Evolutionary conservation across 768 basidiomycete genomes (phyloP), one percentile per base, ranked within the genome.

Genomic region (Lactarius sanguifluus): DNA sequence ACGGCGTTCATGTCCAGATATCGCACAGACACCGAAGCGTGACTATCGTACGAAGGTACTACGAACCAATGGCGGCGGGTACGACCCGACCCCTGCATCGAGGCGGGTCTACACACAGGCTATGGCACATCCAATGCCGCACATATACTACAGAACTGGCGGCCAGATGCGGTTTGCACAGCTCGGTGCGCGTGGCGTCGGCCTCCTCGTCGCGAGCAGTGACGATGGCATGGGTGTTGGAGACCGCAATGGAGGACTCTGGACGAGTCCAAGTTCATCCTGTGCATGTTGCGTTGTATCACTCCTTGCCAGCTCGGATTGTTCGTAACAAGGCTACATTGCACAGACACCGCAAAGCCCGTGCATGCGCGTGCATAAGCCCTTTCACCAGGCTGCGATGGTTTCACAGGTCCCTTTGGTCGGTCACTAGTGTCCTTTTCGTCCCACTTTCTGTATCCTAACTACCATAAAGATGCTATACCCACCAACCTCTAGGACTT

Each of bases 261-360:
- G 34, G 3, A 38, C 12, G 3, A 3, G 10, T 12, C 36, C 12
- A 38, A 38, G 36, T 38, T 38, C 36, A 38, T 38, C 36, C 12
- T 38, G 36, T 38, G 36, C 36, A 13, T 38, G 36, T 38, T 4
- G 12, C 36, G 12, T 38, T 38, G 36, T 7, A 38, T 13, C 36
- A 38, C 36, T 38, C 36, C 36, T 38, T 38, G 9, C 36, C 12
- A 13, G 36, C 12, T 87, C 85, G 40, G 86, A 90, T 32, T 70
- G 69, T 76, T 8, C 81, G 79, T 62, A 85, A 86, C 72, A 79
- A 75, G 55, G 73, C 78, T 30, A 84, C 83, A 71, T 77, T 77
- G 68, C 76, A 74, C 38, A 73, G 76, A 63, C 81, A 79, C 69
- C 47, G 77, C 62, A 73, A 76, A 61, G 78, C 77, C 15, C 76